These are phyloP conservation scores for Hanseniaspora sp. DNA, from an alignment of 1,139 yeast species.

Conservation along the genomic window DNA sequence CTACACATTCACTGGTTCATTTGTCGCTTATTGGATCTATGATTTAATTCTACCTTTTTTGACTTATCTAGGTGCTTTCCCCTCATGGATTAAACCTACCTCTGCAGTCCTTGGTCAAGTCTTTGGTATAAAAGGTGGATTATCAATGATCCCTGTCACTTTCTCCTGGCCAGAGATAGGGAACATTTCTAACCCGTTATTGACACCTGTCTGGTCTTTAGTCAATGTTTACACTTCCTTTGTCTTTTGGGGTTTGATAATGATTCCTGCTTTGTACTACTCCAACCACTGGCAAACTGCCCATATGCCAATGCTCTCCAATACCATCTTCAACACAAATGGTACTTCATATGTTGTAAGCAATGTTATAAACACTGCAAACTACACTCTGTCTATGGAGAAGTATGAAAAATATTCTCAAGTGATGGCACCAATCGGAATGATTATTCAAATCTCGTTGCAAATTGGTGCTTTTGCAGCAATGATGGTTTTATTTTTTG, in stretches of 20 bases:
- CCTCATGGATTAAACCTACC: slow-evolving; percentile 47
- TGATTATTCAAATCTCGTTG: slow-evolving; percentile 50
- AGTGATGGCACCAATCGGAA: slow-evolving; percentile 52
- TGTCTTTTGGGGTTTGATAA: slow-evolving; percentile 34
- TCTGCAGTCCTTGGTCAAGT: slow-evolving; percentile 49
- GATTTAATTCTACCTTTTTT: slow-evolving; percentile 42
- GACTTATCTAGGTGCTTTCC: slow-evolving; percentile 39
- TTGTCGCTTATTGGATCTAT: slow-evolving; percentile 49
- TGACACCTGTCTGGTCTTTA: slow-evolving; percentile 53
- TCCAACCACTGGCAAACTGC: slow-evolving; percentile 42
- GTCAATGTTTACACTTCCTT: slow-evolving; percentile 38
- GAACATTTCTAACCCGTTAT: slow-evolving; percentile 53
- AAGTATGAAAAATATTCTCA: slow-evolving; percentile 49
- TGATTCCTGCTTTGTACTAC: slow-evolving; percentile 41
- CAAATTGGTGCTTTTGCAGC: slow-evolving; percentile 54
- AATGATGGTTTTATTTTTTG: slow-evolving; percentile 39
- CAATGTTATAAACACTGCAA: slow-evolving; percentile 34
- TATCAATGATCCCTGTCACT: slow-evolving; percentile 52
- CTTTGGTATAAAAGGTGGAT: slow-evolving; percentile 49
- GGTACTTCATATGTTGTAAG: slow-evolving; percentile 33
- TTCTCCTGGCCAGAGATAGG: slow-evolving; percentile 49
- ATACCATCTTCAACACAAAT: slow-evolving; percentile 32
- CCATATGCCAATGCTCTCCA: slow-evolving; percentile 41
- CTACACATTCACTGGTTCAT: slow-evolving; percentile 32
- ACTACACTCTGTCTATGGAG: slow-evolving; percentile 36